These are phyloP conservation scores for Talaromyces sp. DNA, from an alignment of 2,329 filamentous ascomycete genomes.

Conservation along the genomic window DNA sequence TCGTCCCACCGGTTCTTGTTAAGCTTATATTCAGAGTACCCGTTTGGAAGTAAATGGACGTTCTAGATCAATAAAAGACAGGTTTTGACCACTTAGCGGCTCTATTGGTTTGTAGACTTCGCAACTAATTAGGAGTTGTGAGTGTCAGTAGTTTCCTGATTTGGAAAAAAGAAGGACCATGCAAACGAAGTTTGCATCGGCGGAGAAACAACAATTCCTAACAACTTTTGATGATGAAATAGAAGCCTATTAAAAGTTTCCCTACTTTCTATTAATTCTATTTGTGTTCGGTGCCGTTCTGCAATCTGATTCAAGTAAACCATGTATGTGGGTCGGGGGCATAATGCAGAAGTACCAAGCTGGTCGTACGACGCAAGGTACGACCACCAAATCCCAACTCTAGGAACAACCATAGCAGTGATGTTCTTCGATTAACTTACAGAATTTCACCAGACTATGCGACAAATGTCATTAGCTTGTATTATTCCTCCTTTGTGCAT, in stretches of 20 bases:
- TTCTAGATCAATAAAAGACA: neutral
- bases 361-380: slow-evolving; percentile 76
- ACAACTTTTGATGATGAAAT: too few relatives aligned
- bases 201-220: too few relatives aligned
- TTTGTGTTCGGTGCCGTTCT: too few relatives aligned
- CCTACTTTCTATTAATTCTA: too few relatives aligned
- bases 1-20: neutral
- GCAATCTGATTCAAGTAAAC: too few relatives aligned
- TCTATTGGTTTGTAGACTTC: neutral
- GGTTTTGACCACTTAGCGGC: neutral
- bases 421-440: slow-evolving; percentile 58
- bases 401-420: slow-evolving; percentile 73
- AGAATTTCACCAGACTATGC: slow-evolving; percentile 53
- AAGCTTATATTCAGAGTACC: neutral
- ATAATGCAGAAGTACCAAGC: slow-evolving; percentile 51
- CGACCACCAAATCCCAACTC: slow-evolving; percentile 61
- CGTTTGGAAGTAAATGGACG: neutral
- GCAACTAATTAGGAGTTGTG: neutral
- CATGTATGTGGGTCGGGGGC: too few relatives aligned
- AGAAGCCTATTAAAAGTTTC: too few relatives aligned
- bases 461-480: slow-evolving; percentile 51
- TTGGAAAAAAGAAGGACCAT: too few relatives aligned
- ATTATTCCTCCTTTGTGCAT: slow-evolving; percentile 69
- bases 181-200: too few relatives aligned
- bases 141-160: too few relatives aligned